These are phyloP conservation scores for Spiromastix sp. DNA, from an alignment of 2,329 filamentous ascomycete species.

Conservation along the genomic window DNA sequence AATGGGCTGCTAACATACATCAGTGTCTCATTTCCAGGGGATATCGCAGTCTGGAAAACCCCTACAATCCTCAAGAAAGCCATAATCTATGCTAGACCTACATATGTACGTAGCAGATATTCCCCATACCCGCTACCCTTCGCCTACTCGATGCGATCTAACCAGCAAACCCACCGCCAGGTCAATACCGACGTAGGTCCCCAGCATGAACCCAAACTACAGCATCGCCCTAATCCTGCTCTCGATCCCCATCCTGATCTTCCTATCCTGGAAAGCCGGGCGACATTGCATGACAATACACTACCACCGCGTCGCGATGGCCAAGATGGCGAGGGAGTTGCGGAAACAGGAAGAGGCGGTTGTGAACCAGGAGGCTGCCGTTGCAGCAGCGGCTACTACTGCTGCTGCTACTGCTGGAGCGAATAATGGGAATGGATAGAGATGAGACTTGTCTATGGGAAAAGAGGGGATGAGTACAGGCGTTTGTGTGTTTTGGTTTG, in stretches of 20 bases:
- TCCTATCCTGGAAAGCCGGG: slow-evolving; percentile 15
- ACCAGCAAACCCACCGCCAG: not conserved
- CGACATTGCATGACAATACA: slow-evolving; percentile 9
- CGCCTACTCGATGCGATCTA: too few species aligned
- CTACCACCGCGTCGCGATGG: slow-evolving; percentile 5
- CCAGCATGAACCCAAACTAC: slow-evolving; percentile 17
- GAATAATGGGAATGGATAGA: not conserved
- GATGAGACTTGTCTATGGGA: too few species aligned
- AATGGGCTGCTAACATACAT: too few species aligned
- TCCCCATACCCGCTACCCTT: too few species aligned
- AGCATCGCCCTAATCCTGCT: slow-evolving; percentile 17
- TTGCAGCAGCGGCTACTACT: not conserved
- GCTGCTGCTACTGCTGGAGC: not conserved
- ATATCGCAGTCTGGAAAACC: too few species aligned
- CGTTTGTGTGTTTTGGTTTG: too few species aligned
- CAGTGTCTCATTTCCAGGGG: too few species aligned
- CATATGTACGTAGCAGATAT: too few species aligned
- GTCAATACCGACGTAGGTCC: not conserved
- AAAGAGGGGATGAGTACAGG: not conserved
- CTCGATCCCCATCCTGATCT: slow-evolving; percentile 14
- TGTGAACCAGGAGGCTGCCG: not conserved
- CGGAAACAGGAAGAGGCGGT: slow-evolving; percentile 13
- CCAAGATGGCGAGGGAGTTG: slow-evolving; percentile 13
- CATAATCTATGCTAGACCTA: too few species aligned
- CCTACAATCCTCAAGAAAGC: too few species aligned